Evolutionary conservation across 2,329 filamentous ascomycete species (phyloP), one percentile per base, ranked within the genome.

Genomic region (Fusarium luffae): DNA sequence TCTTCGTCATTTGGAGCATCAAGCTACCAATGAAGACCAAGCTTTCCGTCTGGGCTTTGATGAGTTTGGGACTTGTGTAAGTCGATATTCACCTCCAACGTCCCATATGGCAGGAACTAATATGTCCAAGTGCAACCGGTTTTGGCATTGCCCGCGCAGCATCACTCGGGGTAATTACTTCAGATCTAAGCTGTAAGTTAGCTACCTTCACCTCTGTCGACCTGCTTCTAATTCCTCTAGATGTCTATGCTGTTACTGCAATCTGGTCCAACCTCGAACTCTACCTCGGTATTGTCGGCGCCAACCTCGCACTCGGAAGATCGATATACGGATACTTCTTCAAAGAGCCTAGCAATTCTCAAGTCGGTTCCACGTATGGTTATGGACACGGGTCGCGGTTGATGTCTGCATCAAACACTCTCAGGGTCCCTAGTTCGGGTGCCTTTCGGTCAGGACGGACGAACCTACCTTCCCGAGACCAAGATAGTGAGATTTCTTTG

Each of bases 191-290:
- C 19, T 73, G 71, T 69, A 42, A 70, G 71, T 2, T 30, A 3
- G 42, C 2, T 3, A 6, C 34, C 8, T 1, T 3, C 8, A 7
- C 3, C 14, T 13, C 9, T 1, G 2, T 10, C 5, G 34, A 6
- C 34, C 34, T 13, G 4, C 6, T 9, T 12, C 23, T 41, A 19
- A 25, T 5, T 5, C 2, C 3, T 1, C 3, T 19, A 79, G 78
- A 74, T 62, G 69, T 74, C 7, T 79, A 78, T 44, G 74, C 73
- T 40, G 77, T 78, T 13, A 76, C 78, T 3, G 80, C 79, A 28
- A 79, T 80, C 41, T 82, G 79, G 79, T 80, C 77, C 14, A 75
- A 80, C 12, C 66, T 80, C 46, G 80, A 82, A 64, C 75, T 79
- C 0, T 77, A 77, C 25, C 70, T 82, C 1, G 80, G 79, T 27